Evolutionary conservation across 2,329 filamentous ascomycete species (phyloP), one percentile per base, ranked within the genome.

Genomic region (Cadophora sp.): DNA sequence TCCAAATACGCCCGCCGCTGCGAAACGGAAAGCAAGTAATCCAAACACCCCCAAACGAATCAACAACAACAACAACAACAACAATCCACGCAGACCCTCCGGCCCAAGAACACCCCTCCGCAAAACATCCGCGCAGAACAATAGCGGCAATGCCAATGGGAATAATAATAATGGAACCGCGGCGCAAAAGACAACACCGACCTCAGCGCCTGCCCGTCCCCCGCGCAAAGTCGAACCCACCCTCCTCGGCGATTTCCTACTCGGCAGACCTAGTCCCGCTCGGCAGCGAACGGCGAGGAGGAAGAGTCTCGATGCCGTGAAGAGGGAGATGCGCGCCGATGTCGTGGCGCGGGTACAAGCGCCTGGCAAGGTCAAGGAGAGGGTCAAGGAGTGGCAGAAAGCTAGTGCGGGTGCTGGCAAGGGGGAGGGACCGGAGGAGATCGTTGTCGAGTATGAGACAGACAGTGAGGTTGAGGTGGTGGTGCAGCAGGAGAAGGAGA

Each of bases 301-400:
- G 72, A 85, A 85, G 78, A 87, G 85, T 73, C 78, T 88, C 72
- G 85, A 91, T 79, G 79, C 77, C 68, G 82, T 87, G 74, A 85
- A 90, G 80, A 82, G 83, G 41, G 79, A 85, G 76, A 75, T 82
- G 79, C 75, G 81, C 79, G 73, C 83, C 71, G 86, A 82, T 7
- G 79, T 83, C n/a, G 86, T 85, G 62, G 84, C 79, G 76, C 88
- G 81, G 79, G 83, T 87, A 72, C 89, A 82, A 79, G 86, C 81
- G 75, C 91, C 87, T 0, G 85, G 86, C 3, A 87, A 87, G n/a
- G 91, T 96, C 58, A 87, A 87, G 69, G 91, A 92, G 72, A 89
- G 94, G 74, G 92, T 97, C 62, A 90, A 89, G 73, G 86, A 90
- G 79, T 97, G 94, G 94, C 93, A 97, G 79, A 90, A 90, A 75